Percentiles rank a stretch among this genome's conserved stretches.
phyloP scores from a whole-genome alignment of 495 filamentous ascomycete species.

The Penicillium macrosclerotiorum region DNA sequence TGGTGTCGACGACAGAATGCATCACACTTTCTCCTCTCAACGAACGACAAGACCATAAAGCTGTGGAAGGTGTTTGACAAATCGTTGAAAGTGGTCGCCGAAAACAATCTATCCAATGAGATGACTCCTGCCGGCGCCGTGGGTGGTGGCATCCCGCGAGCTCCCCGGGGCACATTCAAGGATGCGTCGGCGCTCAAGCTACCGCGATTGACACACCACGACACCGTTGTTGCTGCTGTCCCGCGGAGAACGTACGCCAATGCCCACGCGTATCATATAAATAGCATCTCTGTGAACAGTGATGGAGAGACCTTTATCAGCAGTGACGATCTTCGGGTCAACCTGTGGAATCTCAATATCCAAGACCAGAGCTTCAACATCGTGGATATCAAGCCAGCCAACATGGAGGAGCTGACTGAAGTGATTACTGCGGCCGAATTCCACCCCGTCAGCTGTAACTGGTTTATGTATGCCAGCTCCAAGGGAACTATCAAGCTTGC shows the following conservation, averaged over 20 bases:
- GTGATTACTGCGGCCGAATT: constrained; percentile 99
- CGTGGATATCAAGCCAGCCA: constrained; percentile 98
- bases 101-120: constrained; percentile 97
- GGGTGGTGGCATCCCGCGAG: constrained; percentile 69
- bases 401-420: constrained; percentile 99
- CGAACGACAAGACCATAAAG: constrained; percentile 99
- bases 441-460: constrained; percentile 95
- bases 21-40: constrained; percentile 96
- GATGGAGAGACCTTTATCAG: constrained; percentile 99
- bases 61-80: constrained; percentile 99
- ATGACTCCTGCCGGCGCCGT: constrained; percentile 74
- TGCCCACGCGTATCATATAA: constrained; percentile 98
- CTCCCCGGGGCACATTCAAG: constrained; percentile 72
- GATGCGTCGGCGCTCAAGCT: constrained; percentile 82
- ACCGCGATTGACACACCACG: constrained; percentile 93
- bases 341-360: constrained; percentile 98
- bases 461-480: constrained; percentile 99
- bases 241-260: constrained; percentile 96
- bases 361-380: constrained; percentile 99
- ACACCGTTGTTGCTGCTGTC: constrained; percentile 96
- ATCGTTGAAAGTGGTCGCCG: constrained; percentile 95
- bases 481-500: constrained; percentile 99
- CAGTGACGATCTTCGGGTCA: constrained; percentile 95
- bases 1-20: constrained; percentile 98
- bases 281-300: constrained; percentile 99